phyloP scores from a whole-genome alignment of 2,329 filamentous ascomycete species.

The Monilinia fructigena region DNA sequence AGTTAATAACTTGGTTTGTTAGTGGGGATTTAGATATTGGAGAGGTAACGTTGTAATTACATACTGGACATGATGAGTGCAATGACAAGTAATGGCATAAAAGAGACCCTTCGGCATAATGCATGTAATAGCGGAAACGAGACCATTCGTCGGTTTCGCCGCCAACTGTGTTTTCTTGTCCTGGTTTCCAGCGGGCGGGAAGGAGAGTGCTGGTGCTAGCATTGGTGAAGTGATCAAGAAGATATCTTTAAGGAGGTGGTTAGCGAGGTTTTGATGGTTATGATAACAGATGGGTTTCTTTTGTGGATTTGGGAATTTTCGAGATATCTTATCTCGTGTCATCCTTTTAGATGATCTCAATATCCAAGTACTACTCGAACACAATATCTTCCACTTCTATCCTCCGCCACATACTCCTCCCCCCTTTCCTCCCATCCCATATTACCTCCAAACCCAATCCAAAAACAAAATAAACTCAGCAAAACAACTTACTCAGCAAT shows the following conservation, averaged over 20 bases:
- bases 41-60: slow-evolving; percentile 29
- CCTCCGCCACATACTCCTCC: not conserved
- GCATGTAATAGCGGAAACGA: slow-evolving; percentile 67
- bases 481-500: slow-evolving; percentile 59
- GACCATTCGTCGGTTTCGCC: slow-evolving; percentile 62
- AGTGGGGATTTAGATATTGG: not conserved
- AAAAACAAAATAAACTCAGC: not conserved
- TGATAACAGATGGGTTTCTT: not conserved
- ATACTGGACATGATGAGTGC: slow-evolving; percentile 57
- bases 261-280: not conserved
- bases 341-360: not conserved
- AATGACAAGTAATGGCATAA: slow-evolving; percentile 72
- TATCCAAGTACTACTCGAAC: not conserved
- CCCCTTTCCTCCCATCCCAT: not conserved
- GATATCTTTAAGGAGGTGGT: slow-evolving; percentile 50
- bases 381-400: not conserved
- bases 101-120: slow-evolving; percentile 82
- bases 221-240: slow-evolving; percentile 62
- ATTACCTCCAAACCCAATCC: no score
- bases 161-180: slow-evolving; percentile 55
- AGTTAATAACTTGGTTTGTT: slow-evolving; percentile 49
- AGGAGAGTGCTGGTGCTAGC: slow-evolving; percentile 46
- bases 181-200: slow-evolving; percentile 55
- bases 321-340: not conserved
- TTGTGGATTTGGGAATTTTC: no score